Evolutionary conservation across 176 grass and related monocot species (phyloP).

Genomic region (Hyparrhenia diplandra): DNA sequence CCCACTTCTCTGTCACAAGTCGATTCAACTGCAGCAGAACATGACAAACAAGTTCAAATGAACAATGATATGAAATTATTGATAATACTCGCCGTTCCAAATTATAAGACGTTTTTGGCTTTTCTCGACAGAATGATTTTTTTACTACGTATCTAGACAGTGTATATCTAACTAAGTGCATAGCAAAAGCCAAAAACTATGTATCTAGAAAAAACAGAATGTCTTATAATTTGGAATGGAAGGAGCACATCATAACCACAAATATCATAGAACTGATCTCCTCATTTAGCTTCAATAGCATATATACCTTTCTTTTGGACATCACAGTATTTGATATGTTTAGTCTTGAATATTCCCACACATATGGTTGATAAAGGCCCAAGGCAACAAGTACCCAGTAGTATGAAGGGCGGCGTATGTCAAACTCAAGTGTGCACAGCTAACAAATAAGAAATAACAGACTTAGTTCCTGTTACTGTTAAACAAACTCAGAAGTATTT

Average conservation of each 20-base stretch:
- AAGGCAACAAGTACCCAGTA: slow-evolving; percentile 92
- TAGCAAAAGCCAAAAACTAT: not conserved
- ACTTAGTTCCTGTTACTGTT: slow-evolving; percentile 16
- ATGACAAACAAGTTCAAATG: not conserved
- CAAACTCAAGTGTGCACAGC: slow-evolving; percentile 83
- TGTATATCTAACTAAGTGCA: no score
- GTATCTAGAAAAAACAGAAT: not conserved
- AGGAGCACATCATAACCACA: not conserved
- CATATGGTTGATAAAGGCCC: slow-evolving; percentile 84
- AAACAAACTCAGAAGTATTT: slow-evolving; percentile 5
- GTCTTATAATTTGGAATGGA: not conserved
- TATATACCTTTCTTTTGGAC: slow-evolving; percentile 91
- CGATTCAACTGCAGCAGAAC: slow-evolving; percentile 63
- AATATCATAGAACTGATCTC: not conserved
- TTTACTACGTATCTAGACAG: not conserved
- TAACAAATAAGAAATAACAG: slow-evolving; percentile 24
- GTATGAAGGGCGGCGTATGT: slow-evolving; percentile 94
- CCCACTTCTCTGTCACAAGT: slow-evolving; percentile 94
- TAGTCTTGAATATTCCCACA: slow-evolving; percentile 97
- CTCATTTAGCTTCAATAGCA: not conserved
- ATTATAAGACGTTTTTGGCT: not conserved
- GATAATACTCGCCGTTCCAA: not conserved
- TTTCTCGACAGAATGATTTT: not conserved
- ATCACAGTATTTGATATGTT: slow-evolving; percentile 96
- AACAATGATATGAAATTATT: not conserved